A percentile compares a stretch with the other conserved stretches of the same genome.
These are phyloP conservation scores for Ophiostoma australiae DNA, from an alignment of 2,329 filamentous ascomycete genomes.

Conservation along the genomic window DNA sequence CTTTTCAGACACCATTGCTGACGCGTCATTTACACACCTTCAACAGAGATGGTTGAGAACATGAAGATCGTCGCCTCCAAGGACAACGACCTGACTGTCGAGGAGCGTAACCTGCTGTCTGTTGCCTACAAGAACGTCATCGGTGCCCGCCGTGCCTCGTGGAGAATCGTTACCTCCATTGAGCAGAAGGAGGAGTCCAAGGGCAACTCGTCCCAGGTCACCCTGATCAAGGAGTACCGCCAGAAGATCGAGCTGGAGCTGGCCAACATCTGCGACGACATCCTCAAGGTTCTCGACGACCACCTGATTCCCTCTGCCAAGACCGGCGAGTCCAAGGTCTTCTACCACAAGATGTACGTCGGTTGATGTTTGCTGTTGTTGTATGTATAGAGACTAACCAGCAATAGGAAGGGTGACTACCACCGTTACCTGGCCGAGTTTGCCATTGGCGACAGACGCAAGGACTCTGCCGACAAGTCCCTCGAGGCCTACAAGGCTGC, in stretches of 20 bases:
- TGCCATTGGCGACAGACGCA: constrained; percentile 88
- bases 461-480: constrained; percentile 87
- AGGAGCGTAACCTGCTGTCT: constrained; percentile 97
- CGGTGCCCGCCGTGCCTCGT: constrained; percentile 94
- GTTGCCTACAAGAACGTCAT: constrained; percentile 99
- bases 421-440: constrained; percentile 98
- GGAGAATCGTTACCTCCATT: constrained; percentile 99
- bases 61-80: constrained; percentile 98
- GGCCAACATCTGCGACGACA: constrained; percentile 95
- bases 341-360: constrained; percentile 97
- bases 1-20: constrained; percentile 18
- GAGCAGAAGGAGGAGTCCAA: constrained; percentile 99
- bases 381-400: background rate
- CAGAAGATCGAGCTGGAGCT: constrained; percentile 97
- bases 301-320: constrained; percentile 91
- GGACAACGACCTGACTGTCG: constrained; percentile 78
- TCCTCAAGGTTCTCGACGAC: constrained; percentile 89
- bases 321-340: constrained; percentile 97
- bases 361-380: background rate
- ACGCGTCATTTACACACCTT: constrained; percentile 18
- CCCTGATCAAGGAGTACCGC: constrained; percentile 95
- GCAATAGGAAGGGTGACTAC: constrained; percentile 91
- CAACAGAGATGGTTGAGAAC: constrained; percentile 96
- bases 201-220: constrained; percentile 87
- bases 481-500: constrained; percentile 95